Percentiles rank a stretch among this genome's conserved stretches.
These are phyloP conservation scores for Homolaphlyctis polyrhiza DNA, from an alignment of 371 early-diverging fungal genomes.

Conservation along the genomic window DNA sequence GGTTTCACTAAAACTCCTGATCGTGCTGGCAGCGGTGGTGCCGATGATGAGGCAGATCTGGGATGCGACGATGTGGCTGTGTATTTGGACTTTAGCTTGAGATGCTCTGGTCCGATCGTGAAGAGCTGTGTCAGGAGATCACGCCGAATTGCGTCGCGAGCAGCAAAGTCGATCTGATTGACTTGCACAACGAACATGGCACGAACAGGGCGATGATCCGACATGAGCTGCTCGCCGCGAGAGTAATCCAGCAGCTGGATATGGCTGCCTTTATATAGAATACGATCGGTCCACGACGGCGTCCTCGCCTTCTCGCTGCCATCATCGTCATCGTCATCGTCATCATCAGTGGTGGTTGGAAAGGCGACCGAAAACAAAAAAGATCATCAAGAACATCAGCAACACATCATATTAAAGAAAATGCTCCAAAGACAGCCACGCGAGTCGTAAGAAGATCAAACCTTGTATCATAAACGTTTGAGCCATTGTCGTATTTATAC, in stretches of 20 bases:
- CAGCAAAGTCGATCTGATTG: slow-evolving; percentile 15
- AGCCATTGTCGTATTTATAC: slow-evolving; percentile 88
- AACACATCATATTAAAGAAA: not conserved
- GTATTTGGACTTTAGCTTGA: slow-evolving; percentile 1
- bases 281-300: slow-evolving; percentile 91
- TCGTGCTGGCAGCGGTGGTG: no score
- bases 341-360: no score
- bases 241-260: slow-evolving; percentile 48
- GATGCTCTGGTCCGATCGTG: no score
- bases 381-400: not conserved
- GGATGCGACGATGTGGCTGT: no score
- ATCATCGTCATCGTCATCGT: no score
- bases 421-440: no score
- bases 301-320: slow-evolving; percentile 73
- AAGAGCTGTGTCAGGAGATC: slow-evolving; percentile 10
- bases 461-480: slow-evolving; percentile 78
- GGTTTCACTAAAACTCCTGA: no score
- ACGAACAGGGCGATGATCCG: slow-evolving; percentile 68
- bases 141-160: slow-evolving; percentile 12
- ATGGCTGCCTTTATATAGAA: slow-evolving; percentile 59
- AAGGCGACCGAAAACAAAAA: no score
- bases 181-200: slow-evolving; percentile 14
- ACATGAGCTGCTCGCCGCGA: slow-evolving; percentile 61
- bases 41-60: no score
- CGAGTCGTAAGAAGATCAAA: slow-evolving; percentile 1